Conservation (phyloP, 2,329 filamentous ascomycete genomes). For the Penicillium sp. region DNA sequence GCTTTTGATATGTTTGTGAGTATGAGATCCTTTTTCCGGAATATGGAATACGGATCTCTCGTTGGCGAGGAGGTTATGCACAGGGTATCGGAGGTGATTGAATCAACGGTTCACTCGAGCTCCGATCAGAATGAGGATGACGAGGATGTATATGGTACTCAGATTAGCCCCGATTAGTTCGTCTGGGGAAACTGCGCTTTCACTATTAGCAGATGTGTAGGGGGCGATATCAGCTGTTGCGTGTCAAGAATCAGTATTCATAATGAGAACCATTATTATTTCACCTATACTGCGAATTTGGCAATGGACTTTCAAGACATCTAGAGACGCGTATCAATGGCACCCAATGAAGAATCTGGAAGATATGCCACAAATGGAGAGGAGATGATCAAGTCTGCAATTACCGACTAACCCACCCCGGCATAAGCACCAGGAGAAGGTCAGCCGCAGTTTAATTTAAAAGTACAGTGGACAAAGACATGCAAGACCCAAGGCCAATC, state of each 20-base stretch:
- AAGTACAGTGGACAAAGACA: slow-evolving; percentile 29
- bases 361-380: slow-evolving; percentile 14
- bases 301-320: not conserved
- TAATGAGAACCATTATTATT: not conserved
- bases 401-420: slow-evolving; percentile 23
- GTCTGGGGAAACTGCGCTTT: not conserved
- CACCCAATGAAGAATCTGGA: not conserved
- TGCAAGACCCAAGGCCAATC: slow-evolving; percentile 27
- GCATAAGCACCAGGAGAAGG: slow-evolving; percentile 7
- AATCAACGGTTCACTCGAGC: not conserved
- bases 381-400: slow-evolving; percentile 27
- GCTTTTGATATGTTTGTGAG: not conserved
- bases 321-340: not conserved
- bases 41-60: not conserved
- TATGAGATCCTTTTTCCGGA: not conserved
- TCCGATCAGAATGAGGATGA: not conserved
- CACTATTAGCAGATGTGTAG: not conserved
- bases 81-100: not conserved
- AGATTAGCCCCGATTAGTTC: not conserved
- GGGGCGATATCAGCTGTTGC: no score
- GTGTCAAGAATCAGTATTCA: not conserved
- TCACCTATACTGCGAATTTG: not conserved
- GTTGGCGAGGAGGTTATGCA: not conserved
- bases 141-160: not conserved
- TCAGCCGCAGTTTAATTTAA: slow-evolving; percentile 23